These are phyloP conservation scores for Microsporum audouinii DNA, from an alignment of 2,329 filamentous ascomycete genomes.

Conservation along the genomic window DNA sequence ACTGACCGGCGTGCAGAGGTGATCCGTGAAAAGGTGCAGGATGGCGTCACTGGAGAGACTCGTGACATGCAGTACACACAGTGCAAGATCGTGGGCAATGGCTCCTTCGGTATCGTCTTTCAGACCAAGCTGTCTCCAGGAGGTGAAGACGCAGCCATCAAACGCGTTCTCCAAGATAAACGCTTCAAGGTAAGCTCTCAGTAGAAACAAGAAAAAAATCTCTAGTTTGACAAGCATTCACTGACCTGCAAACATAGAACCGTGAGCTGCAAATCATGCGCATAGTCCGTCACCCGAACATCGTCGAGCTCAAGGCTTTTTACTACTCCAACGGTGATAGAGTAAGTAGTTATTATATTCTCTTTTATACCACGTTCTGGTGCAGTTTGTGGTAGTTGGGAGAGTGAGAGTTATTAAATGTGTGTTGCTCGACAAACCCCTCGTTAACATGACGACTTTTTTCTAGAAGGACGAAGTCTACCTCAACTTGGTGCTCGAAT, in stretches of 20 bases:
- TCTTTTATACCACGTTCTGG: background rate
- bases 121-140: constrained; percentile 98
- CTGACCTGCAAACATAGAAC: constrained; percentile 50
- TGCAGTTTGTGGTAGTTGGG: background rate
- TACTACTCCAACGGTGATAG: constrained; percentile 99
- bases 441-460: background rate
- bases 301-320: constrained; percentile 97
- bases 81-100: constrained; percentile 98
- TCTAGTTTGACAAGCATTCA: no score
- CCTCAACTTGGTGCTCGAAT: constrained; percentile 95
- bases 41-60: constrained; percentile 92
- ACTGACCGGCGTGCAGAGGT: constrained; percentile 54
- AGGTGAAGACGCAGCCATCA: constrained; percentile 96
- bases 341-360: constrained; percentile 44
- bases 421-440: background rate
- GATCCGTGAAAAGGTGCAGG: constrained; percentile 96
- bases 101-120: constrained; percentile 96
- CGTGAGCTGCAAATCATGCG: constrained; percentile 99
- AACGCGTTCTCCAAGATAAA: constrained; percentile 97
- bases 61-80: constrained; percentile 97
- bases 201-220: background rate
- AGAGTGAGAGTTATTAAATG: background rate
- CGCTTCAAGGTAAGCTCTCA: constrained; percentile 72
- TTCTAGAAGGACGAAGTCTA: constrained; percentile 92
- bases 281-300: constrained; percentile 96